These are phyloP conservation scores for Clonostachys sp. DNA, from an alignment of 2,329 filamentous ascomycete genomes.

Conservation along the genomic window DNA sequence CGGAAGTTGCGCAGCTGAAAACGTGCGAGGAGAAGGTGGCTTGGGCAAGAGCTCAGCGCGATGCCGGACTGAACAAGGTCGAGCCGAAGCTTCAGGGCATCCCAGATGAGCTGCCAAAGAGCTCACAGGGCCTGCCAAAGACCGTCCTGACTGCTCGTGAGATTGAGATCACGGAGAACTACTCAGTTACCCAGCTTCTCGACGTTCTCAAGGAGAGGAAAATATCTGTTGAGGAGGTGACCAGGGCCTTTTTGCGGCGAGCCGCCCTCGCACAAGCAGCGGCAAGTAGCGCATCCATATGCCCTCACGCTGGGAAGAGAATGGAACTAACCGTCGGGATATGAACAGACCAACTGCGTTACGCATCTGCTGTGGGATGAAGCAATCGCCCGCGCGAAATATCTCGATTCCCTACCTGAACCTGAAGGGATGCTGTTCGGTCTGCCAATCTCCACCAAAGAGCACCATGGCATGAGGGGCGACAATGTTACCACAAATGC, in stretches of 20 bases:
- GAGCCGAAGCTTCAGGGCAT: constrained; percentile 14
- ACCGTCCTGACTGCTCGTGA: constrained; percentile 9
- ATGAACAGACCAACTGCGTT: constrained; percentile 27
- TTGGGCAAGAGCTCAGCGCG: constrained; percentile 6
- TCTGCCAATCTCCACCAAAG: constrained; percentile 38
- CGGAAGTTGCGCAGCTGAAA: background rate
- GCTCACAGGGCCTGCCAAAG: constrained; percentile 12
- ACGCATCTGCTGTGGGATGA: constrained; percentile 45
- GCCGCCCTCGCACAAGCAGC: constrained; percentile 6
- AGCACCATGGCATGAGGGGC: constrained; percentile 35
- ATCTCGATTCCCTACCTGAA: constrained; percentile 36
- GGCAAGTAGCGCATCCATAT: background rate
- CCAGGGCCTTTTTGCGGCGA: constrained; percentile 4
- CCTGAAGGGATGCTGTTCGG: constrained; percentile 50
- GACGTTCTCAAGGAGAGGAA: background rate
- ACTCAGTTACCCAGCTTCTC: background rate
- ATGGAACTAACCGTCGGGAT: background rate
- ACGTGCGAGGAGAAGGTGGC: background rate
- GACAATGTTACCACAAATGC: constrained; percentile 22
- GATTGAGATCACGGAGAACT: constrained; percentile 3
- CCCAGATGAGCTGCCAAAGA: constrained; percentile 9
- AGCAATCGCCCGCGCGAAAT: constrained; percentile 34
- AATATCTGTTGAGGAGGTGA: constrained; percentile 1
- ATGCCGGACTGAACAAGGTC: constrained; percentile 15
- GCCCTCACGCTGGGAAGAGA: constrained; percentile 5